Base-by-base conservation (phyloP, 2,329 filamentous ascomycete species). In the Plenodomus biglobosus region DNA sequence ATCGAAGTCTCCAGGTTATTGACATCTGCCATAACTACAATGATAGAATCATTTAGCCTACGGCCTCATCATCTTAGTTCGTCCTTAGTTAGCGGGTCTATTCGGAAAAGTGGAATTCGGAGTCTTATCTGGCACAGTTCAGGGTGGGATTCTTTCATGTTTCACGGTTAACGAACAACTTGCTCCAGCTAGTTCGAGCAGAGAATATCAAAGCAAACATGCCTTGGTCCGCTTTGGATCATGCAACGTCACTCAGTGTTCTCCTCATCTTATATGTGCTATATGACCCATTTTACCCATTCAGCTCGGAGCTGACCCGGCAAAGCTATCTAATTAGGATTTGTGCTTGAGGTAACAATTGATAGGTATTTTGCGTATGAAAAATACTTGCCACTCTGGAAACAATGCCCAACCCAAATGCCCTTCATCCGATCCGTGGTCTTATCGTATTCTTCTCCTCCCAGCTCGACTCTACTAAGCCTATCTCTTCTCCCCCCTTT, bases 81-180 rank as follows among this genome's bases (percentile, higher is more conserved):
- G 56, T 56, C 59, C 54, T n/a, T 44, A 60, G 53, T 60, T 59
- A 53, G 53, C 44, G 45, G 52, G 51, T 56, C 56, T 53, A 38
- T 52, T 53, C 43, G 64, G 58, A 67, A 66, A 67, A 68, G 64
- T 66, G 41, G 55, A 55, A 61, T 62, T 52, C 55, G 61, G 62
- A 65, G 61, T 69, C 27, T 59, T 58, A 54, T 59, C 43, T 54
- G 62, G 57, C 59, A 44, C 50, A 56, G 59, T 59, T 56, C 56
- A 65, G 61, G 63, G 62, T 63, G 58, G 58, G 58, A 54, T 52
- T 53, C 50, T 52, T 13, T 22, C 49, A 44, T 53, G 50, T 45
- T 59, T 63, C 44, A 59, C 53, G 49, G 39, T 51, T 50, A 55
- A 52, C 51, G 56, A 59, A 61, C 57, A 58, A 45, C 56, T 56